Evolutionary conservation across 371 early-diverging fungal genomes (phyloP).

Genomic region (Gilbertella persicaria): DNA sequence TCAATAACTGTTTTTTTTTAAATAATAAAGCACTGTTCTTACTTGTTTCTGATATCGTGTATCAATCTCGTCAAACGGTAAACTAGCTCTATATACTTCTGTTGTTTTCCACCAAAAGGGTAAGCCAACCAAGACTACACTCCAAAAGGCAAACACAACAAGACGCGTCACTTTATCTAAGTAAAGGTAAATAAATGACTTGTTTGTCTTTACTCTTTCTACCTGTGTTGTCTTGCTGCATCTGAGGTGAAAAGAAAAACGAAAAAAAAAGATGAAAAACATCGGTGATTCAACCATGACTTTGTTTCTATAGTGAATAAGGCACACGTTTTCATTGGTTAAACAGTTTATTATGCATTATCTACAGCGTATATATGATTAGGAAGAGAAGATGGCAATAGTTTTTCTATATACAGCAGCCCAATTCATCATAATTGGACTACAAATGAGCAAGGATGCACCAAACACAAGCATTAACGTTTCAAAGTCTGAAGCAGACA

Average conservation of each 20-base stretch:
- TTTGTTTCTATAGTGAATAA: too few relatives aligned
- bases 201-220: not conserved
- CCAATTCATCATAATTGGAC: constrained; percentile 50
- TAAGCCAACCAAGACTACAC: constrained; percentile 69
- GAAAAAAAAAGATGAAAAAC: not conserved
- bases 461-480: constrained; percentile 42
- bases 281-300: not conserved
- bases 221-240: constrained; percentile 15
- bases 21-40: not conserved
- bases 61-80: constrained; percentile 74
- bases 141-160: constrained; percentile 61
- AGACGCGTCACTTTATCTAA: constrained; percentile 32
- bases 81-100: constrained; percentile 82
- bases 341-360: too few relatives aligned
- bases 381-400: not conserved
- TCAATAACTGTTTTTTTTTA: not conserved
- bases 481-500: constrained; percentile 36
- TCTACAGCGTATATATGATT: not conserved
- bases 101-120: constrained; percentile 95
- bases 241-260: not conserved
- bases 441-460: constrained; percentile 29
- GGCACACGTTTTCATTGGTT: too few relatives aligned
- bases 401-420: constrained; percentile 15
- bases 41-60: constrained; percentile 61
- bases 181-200: not conserved